These are phyloP conservation scores for Zygoascus sp. DNA, from an alignment of 1,139 yeast species.

Conservation along the genomic window DNA sequence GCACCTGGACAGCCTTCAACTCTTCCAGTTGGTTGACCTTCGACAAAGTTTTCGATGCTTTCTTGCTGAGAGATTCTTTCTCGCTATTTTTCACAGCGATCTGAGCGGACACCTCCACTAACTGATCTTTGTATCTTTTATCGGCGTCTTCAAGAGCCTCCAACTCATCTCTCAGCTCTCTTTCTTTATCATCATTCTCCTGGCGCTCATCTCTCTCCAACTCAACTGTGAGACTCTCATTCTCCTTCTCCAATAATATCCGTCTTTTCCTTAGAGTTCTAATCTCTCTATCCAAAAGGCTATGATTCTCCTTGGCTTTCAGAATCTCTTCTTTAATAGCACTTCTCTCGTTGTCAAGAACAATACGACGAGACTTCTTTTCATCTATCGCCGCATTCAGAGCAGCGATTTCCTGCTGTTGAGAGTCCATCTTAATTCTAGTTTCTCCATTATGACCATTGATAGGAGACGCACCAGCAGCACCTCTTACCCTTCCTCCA, in stretches of 20 bases:
- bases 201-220: slow-evolving; percentile 13
- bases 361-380: slow-evolving; percentile 14
- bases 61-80: slow-evolving; percentile 1
- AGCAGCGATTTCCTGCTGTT: slow-evolving; percentile 15
- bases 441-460: slow-evolving; percentile 33
- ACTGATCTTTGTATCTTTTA: slow-evolving; percentile 9
- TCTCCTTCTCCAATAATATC: background rate
- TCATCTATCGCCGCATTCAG: slow-evolving; percentile 9
- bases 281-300: background rate
- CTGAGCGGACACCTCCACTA: slow-evolving; percentile 8
- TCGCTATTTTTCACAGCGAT: background rate
- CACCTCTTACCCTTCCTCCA: slow-evolving; percentile 13
- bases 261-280: background rate
- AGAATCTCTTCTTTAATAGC: slow-evolving; percentile 1
- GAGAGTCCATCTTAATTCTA: slow-evolving; percentile 21
- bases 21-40: slow-evolving; percentile 14
- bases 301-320: slow-evolving; percentile 22
- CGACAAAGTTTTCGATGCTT: background rate
- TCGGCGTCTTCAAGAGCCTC: slow-evolving; percentile 4
- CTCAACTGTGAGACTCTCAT: slow-evolving; percentile 10
- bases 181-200: slow-evolving; percentile 7
- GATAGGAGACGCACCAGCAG: slow-evolving; percentile 56
- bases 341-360: slow-evolving; percentile 12
- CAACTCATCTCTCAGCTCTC: slow-evolving; percentile 7
- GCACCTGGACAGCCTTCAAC: slow-evolving; percentile 11